Base-by-base conservation (phyloP, 768 basidiomycete species). In the Psilocybe cubensis region DNA sequence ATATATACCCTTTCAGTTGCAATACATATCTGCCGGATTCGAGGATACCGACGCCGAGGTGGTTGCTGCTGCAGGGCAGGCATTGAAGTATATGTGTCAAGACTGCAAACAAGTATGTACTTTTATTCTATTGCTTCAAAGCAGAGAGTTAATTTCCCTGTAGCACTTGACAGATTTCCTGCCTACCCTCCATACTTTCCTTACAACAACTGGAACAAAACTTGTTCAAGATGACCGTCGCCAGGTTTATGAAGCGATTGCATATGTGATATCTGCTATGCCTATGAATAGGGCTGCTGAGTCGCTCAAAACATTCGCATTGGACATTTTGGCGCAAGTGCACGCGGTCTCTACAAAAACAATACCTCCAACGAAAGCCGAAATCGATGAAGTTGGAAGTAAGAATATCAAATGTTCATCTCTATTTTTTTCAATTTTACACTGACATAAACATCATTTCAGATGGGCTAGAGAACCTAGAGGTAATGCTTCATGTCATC, bases 171-270 rank as follows among this genome's bases (percentile, higher is more conserved):
- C 95, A 25, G 87, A 94, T 14, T 97, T 94, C 76, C 75, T 99
- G 24, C 92, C 96, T 0, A 93, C 94, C 28, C 79, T 99, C 12
- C 93, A 98, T 72, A 82, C 87, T 0, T 99, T 98, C 80, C 77
- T 97, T 43, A 83, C 81, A 40, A 86, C 89, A 3, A 87, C 88
- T 12, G 95, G 94, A 38, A 69, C 82, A 5, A 93, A 91, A 68
- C 78, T 99, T 40, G 74, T 78, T 10, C 93, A 93, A 69, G 92
- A 95, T 41, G 97, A 98, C 71, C 85, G 87, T 65, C 83, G 92
- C 46, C 91, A 96, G 71, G 89, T 99, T 17, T 94, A 96, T 66
- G 95, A 97, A 69, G 97, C 96, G 12, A 95, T 98, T 63, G 95
- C 93, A 4, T 87, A 92, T 73, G 92, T 99, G 53, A 96, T 99